Evolutionary conservation across 2,329 filamentous ascomycete species (phyloP).

Genomic region (Neonectria neomacrospora): DNA sequence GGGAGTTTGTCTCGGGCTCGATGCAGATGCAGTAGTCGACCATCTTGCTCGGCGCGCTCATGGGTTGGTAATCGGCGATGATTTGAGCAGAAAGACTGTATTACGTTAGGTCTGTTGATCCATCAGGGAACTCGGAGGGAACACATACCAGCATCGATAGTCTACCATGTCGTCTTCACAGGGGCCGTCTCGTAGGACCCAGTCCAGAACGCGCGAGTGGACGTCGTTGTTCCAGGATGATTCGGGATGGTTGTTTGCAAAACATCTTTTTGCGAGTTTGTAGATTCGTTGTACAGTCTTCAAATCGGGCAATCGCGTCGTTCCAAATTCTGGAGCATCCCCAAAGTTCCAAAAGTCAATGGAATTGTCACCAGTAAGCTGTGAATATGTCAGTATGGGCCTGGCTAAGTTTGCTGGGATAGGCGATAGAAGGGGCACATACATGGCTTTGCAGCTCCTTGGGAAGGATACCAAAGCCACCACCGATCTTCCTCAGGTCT

Average conservation of each 20-base stretch:
- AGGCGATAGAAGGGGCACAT: neutral
- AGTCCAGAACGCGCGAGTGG: constrained; percentile 13
- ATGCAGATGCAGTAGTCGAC: neutral
- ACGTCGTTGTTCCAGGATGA: constrained; percentile 22
- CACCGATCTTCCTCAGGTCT: constrained; percentile 2
- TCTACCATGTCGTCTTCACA: neutral
- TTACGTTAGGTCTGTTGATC: neutral
- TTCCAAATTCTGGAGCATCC: neutral
- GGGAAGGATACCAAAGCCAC: constrained; percentile 10
- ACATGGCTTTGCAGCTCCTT: constrained; percentile 8
- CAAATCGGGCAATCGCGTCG: neutral
- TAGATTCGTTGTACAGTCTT: neutral
- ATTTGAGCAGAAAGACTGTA: neutral
- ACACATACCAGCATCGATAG: neutral
- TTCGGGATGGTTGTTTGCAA: constrained; percentile 16
- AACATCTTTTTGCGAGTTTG: neutral
- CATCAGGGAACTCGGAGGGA: neutral
- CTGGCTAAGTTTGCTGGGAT: neutral
- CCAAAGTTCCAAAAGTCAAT: neutral
- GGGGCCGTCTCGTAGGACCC: constrained; percentile 12
- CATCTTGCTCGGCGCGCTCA: neutral
- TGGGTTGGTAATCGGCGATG: neutral
- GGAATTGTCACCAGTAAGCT: neutral
- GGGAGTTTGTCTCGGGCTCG: neutral
- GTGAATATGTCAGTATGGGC: neutral